These are phyloP conservation scores for Fraxinus albicans DNA, from an alignment of 305 asterid genomes.

Conservation along the genomic window DNA sequence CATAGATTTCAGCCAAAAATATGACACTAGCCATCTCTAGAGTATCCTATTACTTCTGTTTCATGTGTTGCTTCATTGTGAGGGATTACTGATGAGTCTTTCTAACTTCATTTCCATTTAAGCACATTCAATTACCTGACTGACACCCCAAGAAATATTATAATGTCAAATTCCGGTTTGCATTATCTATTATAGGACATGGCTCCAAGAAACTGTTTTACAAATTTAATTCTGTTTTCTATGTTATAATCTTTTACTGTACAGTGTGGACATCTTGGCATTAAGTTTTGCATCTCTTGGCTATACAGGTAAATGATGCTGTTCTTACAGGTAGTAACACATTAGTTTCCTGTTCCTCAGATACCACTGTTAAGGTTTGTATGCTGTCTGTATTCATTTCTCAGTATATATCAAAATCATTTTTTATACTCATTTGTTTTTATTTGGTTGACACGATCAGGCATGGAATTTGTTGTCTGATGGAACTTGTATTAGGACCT, in stretches of 20 bases:
- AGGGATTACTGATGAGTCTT: background rate
- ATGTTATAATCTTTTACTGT: background rate
- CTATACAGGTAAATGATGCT: slow-evolving; percentile 81
- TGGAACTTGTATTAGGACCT: slow-evolving; percentile 70
- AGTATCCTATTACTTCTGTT: background rate
- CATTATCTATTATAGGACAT: background rate
- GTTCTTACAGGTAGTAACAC: slow-evolving; percentile 72
- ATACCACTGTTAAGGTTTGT: slow-evolving; percentile 85
- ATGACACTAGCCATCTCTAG: slow-evolving; percentile 8
- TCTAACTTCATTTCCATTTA: background rate
- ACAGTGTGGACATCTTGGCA: slow-evolving; percentile 12
- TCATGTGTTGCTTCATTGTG: background rate
- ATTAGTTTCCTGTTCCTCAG: slow-evolving; percentile 92
- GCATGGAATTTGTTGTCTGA: slow-evolving; percentile 76
- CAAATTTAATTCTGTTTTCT: background rate
- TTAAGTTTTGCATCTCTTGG: slow-evolving; percentile 23
- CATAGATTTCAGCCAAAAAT: background rate
- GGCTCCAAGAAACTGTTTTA: slow-evolving; percentile 9
- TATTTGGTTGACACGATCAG: slow-evolving; percentile 30
- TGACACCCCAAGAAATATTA: slow-evolving; percentile 4
- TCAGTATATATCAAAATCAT: slow-evolving; percentile 7
- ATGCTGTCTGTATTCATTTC: slow-evolving; percentile 14
- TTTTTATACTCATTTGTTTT: slow-evolving; percentile 15
- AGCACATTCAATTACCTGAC: background rate
- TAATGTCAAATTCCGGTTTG: slow-evolving; percentile 1